A percentile compares a stretch with the other conserved stretches of the same genome.
phyloP scores from a whole-genome alignment of 371 early-diverging fungal genomes.

The Mucor sp. region DNA sequence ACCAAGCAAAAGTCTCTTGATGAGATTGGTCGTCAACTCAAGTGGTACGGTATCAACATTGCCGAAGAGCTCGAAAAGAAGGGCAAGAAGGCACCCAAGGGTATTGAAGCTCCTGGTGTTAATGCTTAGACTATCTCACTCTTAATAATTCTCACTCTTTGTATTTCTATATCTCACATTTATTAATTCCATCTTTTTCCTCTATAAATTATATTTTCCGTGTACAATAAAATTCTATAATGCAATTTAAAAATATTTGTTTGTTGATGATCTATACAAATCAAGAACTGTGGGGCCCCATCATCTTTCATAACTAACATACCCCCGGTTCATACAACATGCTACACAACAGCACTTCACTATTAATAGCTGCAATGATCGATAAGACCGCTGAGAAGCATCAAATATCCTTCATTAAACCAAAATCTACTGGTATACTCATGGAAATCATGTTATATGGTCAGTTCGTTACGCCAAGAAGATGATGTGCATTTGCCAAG shows the following conservation, averaged over 20 bases:
- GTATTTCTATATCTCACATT: not conserved
- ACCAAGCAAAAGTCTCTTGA: constrained; percentile 76
- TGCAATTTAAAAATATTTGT: not conserved
- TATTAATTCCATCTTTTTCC: not conserved
- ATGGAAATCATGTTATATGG: not conserved
- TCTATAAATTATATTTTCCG: not conserved
- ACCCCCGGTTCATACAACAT: not conserved
- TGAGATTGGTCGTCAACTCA: constrained; percentile 53
- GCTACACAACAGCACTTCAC: not conserved
- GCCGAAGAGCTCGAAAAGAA: constrained; percentile 17
- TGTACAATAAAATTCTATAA: not conserved
- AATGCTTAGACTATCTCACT: constrained; percentile 22
- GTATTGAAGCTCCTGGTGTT: constrained; percentile 38
- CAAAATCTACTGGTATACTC: not conserved
- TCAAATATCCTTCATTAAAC: not conserved
- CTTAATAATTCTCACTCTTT: not conserved
- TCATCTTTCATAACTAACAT: not conserved
- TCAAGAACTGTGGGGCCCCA: not conserved
- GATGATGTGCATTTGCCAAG: constrained; percentile 1
- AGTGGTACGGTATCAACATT: constrained; percentile 43
- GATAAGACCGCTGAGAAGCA: not conserved
- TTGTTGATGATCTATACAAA: not conserved
- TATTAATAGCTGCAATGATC: not conserved
- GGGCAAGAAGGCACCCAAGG: constrained; percentile 41
- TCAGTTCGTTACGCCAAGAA: not conserved